phyloP scores from a whole-genome alignment of 768 basidiomycete genomes.

The Macrolepiota dolichaula region DNA sequence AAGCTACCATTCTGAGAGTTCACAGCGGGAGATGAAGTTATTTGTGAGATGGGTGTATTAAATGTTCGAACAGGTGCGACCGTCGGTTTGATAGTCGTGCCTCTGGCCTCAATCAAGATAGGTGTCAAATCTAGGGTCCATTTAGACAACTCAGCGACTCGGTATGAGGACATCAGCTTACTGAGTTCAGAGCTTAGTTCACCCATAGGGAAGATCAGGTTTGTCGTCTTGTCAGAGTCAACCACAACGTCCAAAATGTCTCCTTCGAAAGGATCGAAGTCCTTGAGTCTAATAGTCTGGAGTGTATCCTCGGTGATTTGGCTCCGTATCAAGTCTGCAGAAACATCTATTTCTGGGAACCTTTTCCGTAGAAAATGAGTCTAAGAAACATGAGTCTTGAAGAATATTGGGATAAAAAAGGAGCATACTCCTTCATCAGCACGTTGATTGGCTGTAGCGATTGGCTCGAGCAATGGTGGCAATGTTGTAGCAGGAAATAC shows the following conservation, averaged over 20 bases:
- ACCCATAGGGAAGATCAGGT: constrained; percentile 62
- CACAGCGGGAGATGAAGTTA: constrained; percentile 32
- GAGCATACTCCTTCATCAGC: constrained; percentile 64
- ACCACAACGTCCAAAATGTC: constrained; percentile 46
- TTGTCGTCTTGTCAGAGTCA: constrained; percentile 16
- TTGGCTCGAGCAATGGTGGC: constrained; percentile 24
- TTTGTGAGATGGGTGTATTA: constrained; percentile 67
- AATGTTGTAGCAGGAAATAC: constrained; percentile 61
- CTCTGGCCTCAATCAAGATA: constrained; percentile 25
- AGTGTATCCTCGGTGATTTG: constrained; percentile 47
- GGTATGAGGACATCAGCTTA: constrained; percentile 27
- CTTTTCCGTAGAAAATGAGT: constrained; percentile 68
- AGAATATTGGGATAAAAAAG: neutral
- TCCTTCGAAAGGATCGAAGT: constrained; percentile 58
- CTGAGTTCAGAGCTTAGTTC: constrained; percentile 58
- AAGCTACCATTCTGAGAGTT: neutral
- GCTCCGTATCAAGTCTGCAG: constrained; percentile 60
- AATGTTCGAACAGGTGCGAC: constrained; percentile 44
- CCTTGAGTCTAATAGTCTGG: constrained; percentile 26
- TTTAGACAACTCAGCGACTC: neutral
- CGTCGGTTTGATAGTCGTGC: constrained; percentile 35
- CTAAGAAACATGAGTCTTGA: constrained; percentile 31
- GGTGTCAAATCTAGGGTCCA: constrained; percentile 46
- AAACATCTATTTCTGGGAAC: constrained; percentile 73
- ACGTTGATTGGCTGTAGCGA: constrained; percentile 38